Evolutionary conservation across 2,329 filamentous ascomycete species (phyloP).

Genomic region (Botrytis paeoniae): DNA sequence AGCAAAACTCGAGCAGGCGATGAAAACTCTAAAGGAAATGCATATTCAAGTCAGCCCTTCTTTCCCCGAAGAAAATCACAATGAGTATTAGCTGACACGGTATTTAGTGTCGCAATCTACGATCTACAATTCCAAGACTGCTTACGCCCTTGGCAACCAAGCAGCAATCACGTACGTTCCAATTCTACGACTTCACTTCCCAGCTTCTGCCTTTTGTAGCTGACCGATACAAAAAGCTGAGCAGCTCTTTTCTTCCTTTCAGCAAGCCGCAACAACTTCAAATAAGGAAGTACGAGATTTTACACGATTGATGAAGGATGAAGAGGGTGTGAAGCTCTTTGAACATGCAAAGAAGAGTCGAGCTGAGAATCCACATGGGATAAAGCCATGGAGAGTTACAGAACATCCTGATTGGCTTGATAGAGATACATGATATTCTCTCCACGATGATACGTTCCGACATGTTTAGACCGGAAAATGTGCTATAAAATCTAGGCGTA

Average conservation of each 20-base stretch:
- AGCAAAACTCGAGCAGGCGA: constrained; percentile 35
- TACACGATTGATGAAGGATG: constrained; percentile 31
- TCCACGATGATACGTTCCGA: neutral
- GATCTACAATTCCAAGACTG: constrained; percentile 50
- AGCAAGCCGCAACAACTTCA: constrained; percentile 47
- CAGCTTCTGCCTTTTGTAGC: neutral
- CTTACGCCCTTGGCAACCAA: constrained; percentile 51
- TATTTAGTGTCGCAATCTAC: constrained; percentile 46
- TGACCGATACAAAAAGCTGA: constrained; percentile 45
- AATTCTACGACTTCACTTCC: neutral
- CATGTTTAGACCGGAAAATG: neutral
- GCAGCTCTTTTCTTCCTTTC: constrained; percentile 47
- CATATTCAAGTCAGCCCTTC: constrained; percentile 36
- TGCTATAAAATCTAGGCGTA: neutral
- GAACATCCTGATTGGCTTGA: constrained; percentile 59
- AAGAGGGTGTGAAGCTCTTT: constrained; percentile 44
- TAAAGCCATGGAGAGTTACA: constrained; percentile 56
- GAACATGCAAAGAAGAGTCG: constrained; percentile 53
- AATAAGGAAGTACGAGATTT: constrained; percentile 50
- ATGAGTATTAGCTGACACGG: neutral
- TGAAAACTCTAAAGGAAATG: constrained; percentile 39
- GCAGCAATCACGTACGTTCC: constrained; percentile 49
- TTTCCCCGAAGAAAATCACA: neutral
- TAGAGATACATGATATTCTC: constrained; percentile 26
- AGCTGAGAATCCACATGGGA: constrained; percentile 52